Conservation (phyloP, 83 land plant species). For the Thuja plicata region DNA sequence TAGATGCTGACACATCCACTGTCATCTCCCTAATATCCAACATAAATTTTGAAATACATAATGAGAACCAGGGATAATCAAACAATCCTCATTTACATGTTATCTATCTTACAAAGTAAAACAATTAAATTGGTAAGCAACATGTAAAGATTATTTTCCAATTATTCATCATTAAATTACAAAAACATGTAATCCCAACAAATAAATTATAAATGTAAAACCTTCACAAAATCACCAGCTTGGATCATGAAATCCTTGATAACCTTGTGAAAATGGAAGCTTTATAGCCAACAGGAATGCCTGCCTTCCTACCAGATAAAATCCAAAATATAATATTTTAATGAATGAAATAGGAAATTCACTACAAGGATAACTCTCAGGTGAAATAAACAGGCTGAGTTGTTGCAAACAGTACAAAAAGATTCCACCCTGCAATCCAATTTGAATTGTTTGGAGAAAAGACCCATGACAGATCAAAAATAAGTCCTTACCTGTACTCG, state of each 20-base stretch:
- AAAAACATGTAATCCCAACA: neutral
- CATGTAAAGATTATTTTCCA: neutral
- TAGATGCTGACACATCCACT: no score
- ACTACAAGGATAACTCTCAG: neutral
- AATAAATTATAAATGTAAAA: slow-evolving; percentile 16
- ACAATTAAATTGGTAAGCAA: neutral
- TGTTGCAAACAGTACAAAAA: neutral
- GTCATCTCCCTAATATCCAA: no score
- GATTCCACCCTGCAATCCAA: neutral
- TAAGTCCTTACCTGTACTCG: slow-evolving; percentile 60
- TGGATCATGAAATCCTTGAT: slow-evolving; percentile 99
- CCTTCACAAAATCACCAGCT: slow-evolving; percentile 96
- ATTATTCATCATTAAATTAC: neutral
- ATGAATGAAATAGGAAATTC: neutral
- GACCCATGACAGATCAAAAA: neutral
- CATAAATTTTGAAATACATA: no score
- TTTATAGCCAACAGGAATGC: slow-evolving; percentile 85
- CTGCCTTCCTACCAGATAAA: slow-evolving; percentile 66
- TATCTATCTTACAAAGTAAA: slow-evolving; percentile 3
- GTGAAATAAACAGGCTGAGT: neutral
- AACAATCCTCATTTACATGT: no score
- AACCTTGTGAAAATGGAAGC: slow-evolving; percentile 80
- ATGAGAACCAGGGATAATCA: no score
- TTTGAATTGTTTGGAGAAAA: no score
- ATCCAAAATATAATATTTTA: slow-evolving; percentile 1